Evolutionary conservation across 1,284 basidiomycete species (phyloP).

Genomic region (Phlebopus sp.): DNA sequence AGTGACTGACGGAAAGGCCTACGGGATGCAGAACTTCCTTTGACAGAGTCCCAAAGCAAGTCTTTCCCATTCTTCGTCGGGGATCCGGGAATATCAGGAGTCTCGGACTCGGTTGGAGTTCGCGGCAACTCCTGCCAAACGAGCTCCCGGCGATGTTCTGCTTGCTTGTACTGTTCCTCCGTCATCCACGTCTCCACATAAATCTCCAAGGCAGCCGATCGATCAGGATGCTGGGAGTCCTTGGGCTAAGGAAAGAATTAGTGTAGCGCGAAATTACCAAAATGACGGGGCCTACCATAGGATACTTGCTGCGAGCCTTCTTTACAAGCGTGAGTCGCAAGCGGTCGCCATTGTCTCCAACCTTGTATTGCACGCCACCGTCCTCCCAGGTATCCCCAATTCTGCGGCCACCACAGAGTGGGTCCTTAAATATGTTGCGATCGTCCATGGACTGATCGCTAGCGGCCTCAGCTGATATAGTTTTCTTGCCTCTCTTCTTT

Average conservation of each 20-base stretch:
- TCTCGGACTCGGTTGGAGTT: slow-evolving; percentile 40
- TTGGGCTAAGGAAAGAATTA: slow-evolving; percentile 49
- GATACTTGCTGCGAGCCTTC: slow-evolving; percentile 62
- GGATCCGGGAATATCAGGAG: slow-evolving; percentile 35
- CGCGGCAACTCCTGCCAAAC: slow-evolving; percentile 64
- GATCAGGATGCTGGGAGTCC: slow-evolving; percentile 75
- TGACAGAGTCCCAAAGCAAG: slow-evolving; percentile 45
- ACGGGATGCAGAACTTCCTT: slow-evolving; percentile 34
- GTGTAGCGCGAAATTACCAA: neutral
- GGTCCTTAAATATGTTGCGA: slow-evolving; percentile 43
- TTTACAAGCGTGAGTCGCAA: slow-evolving; percentile 66
- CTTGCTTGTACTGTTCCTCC: slow-evolving; percentile 66
- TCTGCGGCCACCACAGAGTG: slow-evolving; percentile 50
- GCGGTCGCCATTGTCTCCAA: slow-evolving; percentile 66
- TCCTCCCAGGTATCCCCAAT: slow-evolving; percentile 75
- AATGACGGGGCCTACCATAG: slow-evolving; percentile 53
- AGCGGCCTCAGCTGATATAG: slow-evolving; percentile 8
- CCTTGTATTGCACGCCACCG: slow-evolving; percentile 65
- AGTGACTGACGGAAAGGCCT: slow-evolving; percentile 45
- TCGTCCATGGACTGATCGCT: slow-evolving; percentile 46
- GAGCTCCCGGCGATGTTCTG: slow-evolving; percentile 57
- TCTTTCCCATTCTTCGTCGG: slow-evolving; percentile 42
- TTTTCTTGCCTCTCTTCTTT: slow-evolving; percentile 36
- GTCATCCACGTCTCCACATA: slow-evolving; percentile 74
- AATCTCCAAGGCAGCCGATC: slow-evolving; percentile 60